These are phyloP conservation scores for Acacia acuminata DNA, from an alignment of 306 rosid genomes.

Conservation along the genomic window DNA sequence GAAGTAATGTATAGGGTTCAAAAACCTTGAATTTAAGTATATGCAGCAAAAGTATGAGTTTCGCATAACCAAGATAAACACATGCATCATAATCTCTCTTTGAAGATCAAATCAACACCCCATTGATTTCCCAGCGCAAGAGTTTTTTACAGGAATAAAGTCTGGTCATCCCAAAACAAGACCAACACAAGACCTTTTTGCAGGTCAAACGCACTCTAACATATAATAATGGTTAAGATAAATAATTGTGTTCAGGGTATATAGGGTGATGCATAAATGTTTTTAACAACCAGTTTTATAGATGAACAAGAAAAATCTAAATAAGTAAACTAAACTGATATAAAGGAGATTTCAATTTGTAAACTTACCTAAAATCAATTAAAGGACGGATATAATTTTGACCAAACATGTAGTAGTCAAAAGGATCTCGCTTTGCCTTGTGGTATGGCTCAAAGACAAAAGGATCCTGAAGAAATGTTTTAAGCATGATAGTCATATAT, in stretches of 20 bases:
- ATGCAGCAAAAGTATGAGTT: not conserved
- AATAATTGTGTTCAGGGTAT: not conserved
- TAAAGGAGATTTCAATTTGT: conserved; percentile 30
- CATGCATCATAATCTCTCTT: not conserved
- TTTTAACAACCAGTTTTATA: not conserved
- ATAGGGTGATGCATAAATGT: conserved; percentile 10
- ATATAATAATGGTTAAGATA: not conserved
- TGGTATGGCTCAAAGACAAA: conserved; percentile 83
- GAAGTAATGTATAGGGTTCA: conserved; percentile 18
- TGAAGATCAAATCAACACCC: not conserved
- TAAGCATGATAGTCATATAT: conserved; percentile 25
- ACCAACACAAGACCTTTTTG: conserved; percentile 2
- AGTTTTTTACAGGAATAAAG: not conserved
- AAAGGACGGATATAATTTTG: conserved; percentile 93
- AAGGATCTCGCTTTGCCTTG: conserved; percentile 93
- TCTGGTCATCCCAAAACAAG: not conserved
- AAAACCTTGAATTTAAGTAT: conserved; percentile 23
- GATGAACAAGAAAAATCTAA: conserved; percentile 9
- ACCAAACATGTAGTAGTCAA: conserved; percentile 91
- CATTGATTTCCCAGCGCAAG: not conserved
- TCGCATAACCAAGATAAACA: not conserved
- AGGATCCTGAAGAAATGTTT: conserved; percentile 76
- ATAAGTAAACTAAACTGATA: conserved; percentile 32
- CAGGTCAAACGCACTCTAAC: not conserved
- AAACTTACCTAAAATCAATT: conserved; percentile 81